Evolutionary conservation across 495 filamentous ascomycete species (phyloP).

Genomic region (Aspergillus coremiiformis): DNA sequence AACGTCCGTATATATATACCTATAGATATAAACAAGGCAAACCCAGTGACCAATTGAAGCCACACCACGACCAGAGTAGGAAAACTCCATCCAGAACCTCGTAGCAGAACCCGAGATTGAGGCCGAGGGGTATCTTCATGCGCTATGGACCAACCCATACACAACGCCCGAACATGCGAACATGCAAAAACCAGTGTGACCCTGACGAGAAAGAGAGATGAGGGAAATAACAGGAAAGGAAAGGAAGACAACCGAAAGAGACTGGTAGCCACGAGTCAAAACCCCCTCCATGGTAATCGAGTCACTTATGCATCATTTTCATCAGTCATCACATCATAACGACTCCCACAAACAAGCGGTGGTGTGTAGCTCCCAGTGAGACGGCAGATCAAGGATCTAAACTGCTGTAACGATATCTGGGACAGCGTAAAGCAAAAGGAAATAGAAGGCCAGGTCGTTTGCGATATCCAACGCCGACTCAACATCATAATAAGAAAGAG

Average conservation of each 20-base stretch:
- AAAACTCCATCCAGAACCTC: slow-evolving; percentile 30
- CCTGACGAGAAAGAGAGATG: neutral
- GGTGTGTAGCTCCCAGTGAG: slow-evolving; percentile 10
- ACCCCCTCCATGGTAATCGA: slow-evolving; percentile 14
- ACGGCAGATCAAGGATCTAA: slow-evolving; percentile 16
- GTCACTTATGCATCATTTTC: slow-evolving; percentile 32
- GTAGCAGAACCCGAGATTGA: slow-evolving; percentile 33
- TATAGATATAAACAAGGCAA: slow-evolving; percentile 7
- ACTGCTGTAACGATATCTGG: slow-evolving; percentile 14
- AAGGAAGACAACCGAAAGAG: slow-evolving; percentile 16
- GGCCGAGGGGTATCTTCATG: slow-evolving; percentile 39
- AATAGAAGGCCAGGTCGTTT: slow-evolving; percentile 3
- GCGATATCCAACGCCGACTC: slow-evolving; percentile 13
- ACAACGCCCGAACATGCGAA: slow-evolving; percentile 34
- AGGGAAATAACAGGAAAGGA: slow-evolving; percentile 12
- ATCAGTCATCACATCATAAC: slow-evolving; percentile 41
- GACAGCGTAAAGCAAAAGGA: neutral
- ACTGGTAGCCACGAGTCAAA: slow-evolving; percentile 15
- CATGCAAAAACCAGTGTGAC: slow-evolving; percentile 8
- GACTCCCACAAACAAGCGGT: slow-evolving; percentile 12
- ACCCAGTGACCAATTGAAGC: slow-evolving; percentile 15
- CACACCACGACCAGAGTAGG: slow-evolving; percentile 22
- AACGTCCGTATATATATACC: neutral
- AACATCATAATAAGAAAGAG: slow-evolving; percentile 6
- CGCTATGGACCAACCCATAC: slow-evolving; percentile 22